These are phyloP conservation scores for Thelonectria olida DNA, from an alignment of 2,329 filamentous ascomycete species.

Conservation along the genomic window DNA sequence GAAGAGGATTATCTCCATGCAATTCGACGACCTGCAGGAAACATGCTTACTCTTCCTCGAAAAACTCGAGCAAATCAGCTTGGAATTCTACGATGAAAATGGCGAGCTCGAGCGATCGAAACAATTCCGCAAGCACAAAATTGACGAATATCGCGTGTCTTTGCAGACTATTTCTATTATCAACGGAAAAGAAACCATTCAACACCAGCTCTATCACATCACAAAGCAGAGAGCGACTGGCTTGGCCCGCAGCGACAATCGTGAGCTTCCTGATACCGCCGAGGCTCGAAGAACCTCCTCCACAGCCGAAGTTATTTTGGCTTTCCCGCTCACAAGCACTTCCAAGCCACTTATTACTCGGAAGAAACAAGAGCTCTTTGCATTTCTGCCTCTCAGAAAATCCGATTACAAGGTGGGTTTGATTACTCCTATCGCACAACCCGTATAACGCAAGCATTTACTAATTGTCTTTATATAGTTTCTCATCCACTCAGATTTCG, in stretches of 20 bases:
- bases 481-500: constrained; percentile 30
- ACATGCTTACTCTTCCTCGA: constrained; percentile 23
- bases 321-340: constrained; percentile 17
- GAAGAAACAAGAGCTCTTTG: constrained; percentile 24
- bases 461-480: constrained; percentile 22
- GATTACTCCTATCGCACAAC: not conserved
- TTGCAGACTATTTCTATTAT: constrained; percentile 3
- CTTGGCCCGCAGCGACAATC: constrained; percentile 23
- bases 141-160: constrained; percentile 8
- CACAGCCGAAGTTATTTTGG: constrained; percentile 26
- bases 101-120: constrained; percentile 5
- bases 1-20: not conserved
- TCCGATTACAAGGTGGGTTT: constrained; percentile 16
- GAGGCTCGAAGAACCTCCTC: not conserved
- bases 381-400: constrained; percentile 19
- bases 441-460: not conserved
- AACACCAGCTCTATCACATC: constrained; percentile 23
- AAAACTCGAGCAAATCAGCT: constrained; percentile 16
- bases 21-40: constrained; percentile 20
- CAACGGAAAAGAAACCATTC: accelerated
- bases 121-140: constrained; percentile 5
- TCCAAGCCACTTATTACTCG: not conserved
- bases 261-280: not conserved
- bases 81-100: constrained; percentile 12
- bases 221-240: not conserved